These are phyloP conservation scores for Calonectria leucothoes DNA, from an alignment of 2,329 filamentous ascomycete species.

Conservation along the genomic window DNA sequence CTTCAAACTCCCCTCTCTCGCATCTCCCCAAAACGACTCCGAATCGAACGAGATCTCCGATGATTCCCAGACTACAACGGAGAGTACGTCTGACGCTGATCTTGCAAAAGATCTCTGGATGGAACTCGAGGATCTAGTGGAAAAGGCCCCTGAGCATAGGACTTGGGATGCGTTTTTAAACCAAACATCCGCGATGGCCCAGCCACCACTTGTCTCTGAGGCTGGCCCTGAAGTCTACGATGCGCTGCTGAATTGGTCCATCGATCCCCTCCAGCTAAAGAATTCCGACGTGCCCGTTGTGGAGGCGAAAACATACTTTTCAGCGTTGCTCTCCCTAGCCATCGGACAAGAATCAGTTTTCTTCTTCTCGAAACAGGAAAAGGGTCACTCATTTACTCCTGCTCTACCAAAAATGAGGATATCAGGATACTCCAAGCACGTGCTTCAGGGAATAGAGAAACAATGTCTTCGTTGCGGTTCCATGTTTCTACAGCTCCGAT, in stretches of 20 bases:
- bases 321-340: slow-evolving; percentile 73
- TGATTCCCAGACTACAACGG: slow-evolving; percentile 8
- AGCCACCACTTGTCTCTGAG: slow-evolving; percentile 73
- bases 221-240: slow-evolving; percentile 75
- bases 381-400: slow-evolving; percentile 64
- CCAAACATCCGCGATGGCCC: slow-evolving; percentile 48
- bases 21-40: slow-evolving; percentile 9
- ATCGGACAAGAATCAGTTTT: slow-evolving; percentile 79
- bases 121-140: slow-evolving; percentile 46
- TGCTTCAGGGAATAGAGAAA: slow-evolving; percentile 58
- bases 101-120: slow-evolving; percentile 58
- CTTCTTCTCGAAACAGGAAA: slow-evolving; percentile 74
- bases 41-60: slow-evolving; percentile 18
- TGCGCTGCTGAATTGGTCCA: slow-evolving; percentile 61
- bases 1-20: slow-evolving; percentile 41
- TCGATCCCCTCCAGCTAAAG: slow-evolving; percentile 53
- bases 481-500: slow-evolving; percentile 57
- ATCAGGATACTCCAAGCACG: slow-evolving; percentile 66
- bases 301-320: slow-evolving; percentile 60
- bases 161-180: slow-evolving; percentile 78
- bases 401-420: slow-evolving; percentile 60
- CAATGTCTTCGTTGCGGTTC: slow-evolving; percentile 62
- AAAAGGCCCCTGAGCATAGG: slow-evolving; percentile 58
- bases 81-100: slow-evolving; percentile 21
- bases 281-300: slow-evolving; percentile 57